These are phyloP conservation scores for Syncephalastrum racemosum DNA, from an alignment of 371 early-diverging fungal genomes.

Conservation along the genomic window DNA sequence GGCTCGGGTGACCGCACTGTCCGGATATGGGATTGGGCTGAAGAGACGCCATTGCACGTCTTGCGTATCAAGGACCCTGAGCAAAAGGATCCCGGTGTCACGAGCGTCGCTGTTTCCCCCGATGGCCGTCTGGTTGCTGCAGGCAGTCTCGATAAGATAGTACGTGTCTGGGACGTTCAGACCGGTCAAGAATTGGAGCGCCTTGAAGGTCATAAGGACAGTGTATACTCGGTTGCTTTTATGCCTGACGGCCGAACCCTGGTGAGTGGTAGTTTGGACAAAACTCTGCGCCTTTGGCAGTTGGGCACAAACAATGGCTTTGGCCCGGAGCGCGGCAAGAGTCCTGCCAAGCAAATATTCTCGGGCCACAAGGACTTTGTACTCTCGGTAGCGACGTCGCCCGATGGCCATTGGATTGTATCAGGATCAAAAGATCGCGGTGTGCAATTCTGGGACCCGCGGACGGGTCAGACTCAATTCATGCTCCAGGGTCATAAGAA, in stretches of 20 bases:
- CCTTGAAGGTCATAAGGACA: slow-evolving; percentile 94
- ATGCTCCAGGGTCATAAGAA: slow-evolving; percentile 98
- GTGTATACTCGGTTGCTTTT: slow-evolving; percentile 95
- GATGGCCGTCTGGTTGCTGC: slow-evolving; percentile 75
- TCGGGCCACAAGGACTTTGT: slow-evolving; percentile 83
- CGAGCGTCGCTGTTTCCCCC: slow-evolving; percentile 89
- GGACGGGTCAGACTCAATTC: slow-evolving; percentile 75
- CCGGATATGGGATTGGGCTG: slow-evolving; percentile 85
- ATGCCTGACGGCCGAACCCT: slow-evolving; percentile 90
- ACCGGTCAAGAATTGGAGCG: slow-evolving; percentile 81
- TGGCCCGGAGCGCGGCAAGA: slow-evolving; percentile 23
- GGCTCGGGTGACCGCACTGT: slow-evolving; percentile 95
- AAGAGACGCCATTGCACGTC: slow-evolving; percentile 67
- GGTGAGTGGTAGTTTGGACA: slow-evolving; percentile 94
- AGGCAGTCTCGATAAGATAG: slow-evolving; percentile 90
- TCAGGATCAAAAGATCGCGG: slow-evolving; percentile 94
- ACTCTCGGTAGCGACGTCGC: slow-evolving; percentile 91
- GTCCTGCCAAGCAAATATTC: slow-evolving; percentile 21
- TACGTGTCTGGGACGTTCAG: slow-evolving; percentile 89
- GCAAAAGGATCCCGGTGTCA: slow-evolving; percentile 90
- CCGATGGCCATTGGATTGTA: slow-evolving; percentile 91
- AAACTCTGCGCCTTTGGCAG: slow-evolving; percentile 95
- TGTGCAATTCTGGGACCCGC: slow-evolving; percentile 95
- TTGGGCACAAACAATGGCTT: slow-evolving; percentile 43
- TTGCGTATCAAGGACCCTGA: slow-evolving; percentile 80